Base-by-base conservation (phyloP, 2,329 filamentous ascomycete genomes). In the Claviceps digitariae region DNA sequence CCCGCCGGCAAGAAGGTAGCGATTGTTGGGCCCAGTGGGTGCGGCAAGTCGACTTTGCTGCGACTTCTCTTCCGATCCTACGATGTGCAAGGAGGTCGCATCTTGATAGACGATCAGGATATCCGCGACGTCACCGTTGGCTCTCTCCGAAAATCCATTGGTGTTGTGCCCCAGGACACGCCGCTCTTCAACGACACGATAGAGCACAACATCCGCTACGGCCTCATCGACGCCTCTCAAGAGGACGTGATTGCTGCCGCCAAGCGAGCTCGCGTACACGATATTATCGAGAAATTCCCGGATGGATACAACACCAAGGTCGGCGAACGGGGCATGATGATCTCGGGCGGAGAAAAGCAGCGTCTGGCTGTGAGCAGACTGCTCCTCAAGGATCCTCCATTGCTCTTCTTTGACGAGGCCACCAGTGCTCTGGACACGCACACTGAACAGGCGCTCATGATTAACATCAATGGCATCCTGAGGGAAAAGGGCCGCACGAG, bases 101-200 rank as follows among this genome's bases (percentile, higher is more conserved):
- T 98, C 62, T 73, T 91, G 45, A 88, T 98, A 56, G 93, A 98
- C 63, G 90, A 86, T 51, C 93, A 98, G 65, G 90, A 98, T 65
- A 82, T 98, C 59, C 84, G 87, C 43, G 78, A 88, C 55, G 84
- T 98, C 1, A 83, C 77, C 12, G 69, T 97, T 2, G 88, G 94
- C 52, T 94, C 87, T 38, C 74, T 98, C 29, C 83, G 93, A 7
- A 81, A 81, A 58, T 79, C 86, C 2, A 97, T 98, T 58, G 93
- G 93, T 23, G 91, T 98, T 17, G 93, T 98, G 0, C 93, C 93
- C 0, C 94, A 98, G 66, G 93, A 98, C 61, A 97, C 93, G 0
- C 90, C 93, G 0, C 76, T 98, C 1, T 98, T 98, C 75, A 98
- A 98, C 67, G 90, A 95, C 64, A 93, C 90, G 0, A 91, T 98